Evolutionary conservation across 345 rosid genomes (phyloP).

Genomic region (Odontarrhena argentea): DNA sequence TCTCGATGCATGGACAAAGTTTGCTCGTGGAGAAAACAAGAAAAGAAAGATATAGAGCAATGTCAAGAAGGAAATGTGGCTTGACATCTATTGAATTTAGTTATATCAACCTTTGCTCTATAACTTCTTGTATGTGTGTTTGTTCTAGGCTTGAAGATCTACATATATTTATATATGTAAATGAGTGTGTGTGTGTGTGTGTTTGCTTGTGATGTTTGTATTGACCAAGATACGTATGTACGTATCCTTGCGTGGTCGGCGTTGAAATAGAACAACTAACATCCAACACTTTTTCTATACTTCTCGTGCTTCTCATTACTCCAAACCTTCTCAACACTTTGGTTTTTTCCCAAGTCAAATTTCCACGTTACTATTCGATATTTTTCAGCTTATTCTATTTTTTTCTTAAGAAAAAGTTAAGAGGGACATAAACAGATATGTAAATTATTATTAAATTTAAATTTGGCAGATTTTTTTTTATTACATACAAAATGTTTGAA

Average conservation of each 20-base stretch:
- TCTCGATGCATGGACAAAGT: constrained; percentile 21
- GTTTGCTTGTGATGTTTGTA: constrained; percentile 20
- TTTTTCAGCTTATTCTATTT: neutral
- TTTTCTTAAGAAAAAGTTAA: neutral
- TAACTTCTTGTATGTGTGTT: constrained; percentile 1
- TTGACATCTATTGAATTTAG: constrained; percentile 29
- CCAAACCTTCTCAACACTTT: constrained; percentile 30
- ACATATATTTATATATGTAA: constrained; percentile 22
- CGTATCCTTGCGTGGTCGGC: constrained; percentile 27
- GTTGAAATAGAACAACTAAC: constrained; percentile 36
- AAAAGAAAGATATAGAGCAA: neutral
- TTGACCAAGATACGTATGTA: constrained; percentile 32
- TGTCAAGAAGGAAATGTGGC: constrained; percentile 18
- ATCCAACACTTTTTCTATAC: constrained; percentile 20
- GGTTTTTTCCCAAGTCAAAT: constrained; percentile 14
- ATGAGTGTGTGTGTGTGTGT: neutral
- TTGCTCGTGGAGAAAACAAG: neutral
- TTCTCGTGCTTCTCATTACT: constrained; percentile 40
- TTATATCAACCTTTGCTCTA: constrained; percentile 7
- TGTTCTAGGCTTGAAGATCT: constrained; percentile 10
- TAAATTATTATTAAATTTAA: too few species aligned
- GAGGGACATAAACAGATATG: too few species aligned
- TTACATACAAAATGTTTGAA: too few species aligned
- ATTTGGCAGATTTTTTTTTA: too few species aligned
- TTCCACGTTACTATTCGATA: constrained; percentile 8